Percentiles rank a stretch among this genome's conserved stretches.
These are phyloP conservation scores for Pseudognaphalium luteoalbum DNA, from an alignment of 129 eudicot genomes.

Conservation along the genomic window DNA sequence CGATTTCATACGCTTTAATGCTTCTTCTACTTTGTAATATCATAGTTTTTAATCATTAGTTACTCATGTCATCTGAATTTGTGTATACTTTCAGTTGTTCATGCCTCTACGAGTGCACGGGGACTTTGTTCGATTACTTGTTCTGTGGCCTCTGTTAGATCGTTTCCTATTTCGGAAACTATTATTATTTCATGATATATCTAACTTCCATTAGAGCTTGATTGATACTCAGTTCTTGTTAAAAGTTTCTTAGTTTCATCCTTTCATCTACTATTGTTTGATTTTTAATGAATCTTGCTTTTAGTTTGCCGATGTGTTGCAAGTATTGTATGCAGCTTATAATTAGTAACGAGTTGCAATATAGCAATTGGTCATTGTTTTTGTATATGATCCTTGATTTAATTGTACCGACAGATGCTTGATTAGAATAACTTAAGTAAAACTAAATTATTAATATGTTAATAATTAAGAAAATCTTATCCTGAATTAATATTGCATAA, in stretches of 20 bases:
- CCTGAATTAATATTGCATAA: neutral
- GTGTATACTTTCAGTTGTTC: constrained; percentile 53
- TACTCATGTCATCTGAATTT: neutral
- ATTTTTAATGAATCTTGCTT: neutral
- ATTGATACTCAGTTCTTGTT: neutral
- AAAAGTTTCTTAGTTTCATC: neutral
- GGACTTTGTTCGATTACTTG: constrained; percentile 58
- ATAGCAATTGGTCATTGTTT: neutral
- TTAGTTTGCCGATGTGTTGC: neutral
- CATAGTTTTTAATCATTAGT: neutral
- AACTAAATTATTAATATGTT: neutral
- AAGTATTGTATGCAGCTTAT: neutral
- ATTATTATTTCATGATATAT: neutral
- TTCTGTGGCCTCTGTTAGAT: constrained; percentile 59
- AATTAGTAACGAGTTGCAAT: neutral
- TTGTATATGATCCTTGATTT: neutral
- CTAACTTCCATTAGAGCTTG: neutral
- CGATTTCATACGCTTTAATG: neutral
- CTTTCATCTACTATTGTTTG: neutral
- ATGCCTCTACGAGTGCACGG: constrained; percentile 69
- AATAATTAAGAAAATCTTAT: neutral
- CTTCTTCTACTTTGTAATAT: neutral
- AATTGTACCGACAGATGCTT: neutral
- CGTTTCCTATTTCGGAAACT: neutral
- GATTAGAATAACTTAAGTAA: neutral